Base-by-base conservation (phyloP, 176 grass and related monocot genomes). In the Oryza meyeriana region DNA sequence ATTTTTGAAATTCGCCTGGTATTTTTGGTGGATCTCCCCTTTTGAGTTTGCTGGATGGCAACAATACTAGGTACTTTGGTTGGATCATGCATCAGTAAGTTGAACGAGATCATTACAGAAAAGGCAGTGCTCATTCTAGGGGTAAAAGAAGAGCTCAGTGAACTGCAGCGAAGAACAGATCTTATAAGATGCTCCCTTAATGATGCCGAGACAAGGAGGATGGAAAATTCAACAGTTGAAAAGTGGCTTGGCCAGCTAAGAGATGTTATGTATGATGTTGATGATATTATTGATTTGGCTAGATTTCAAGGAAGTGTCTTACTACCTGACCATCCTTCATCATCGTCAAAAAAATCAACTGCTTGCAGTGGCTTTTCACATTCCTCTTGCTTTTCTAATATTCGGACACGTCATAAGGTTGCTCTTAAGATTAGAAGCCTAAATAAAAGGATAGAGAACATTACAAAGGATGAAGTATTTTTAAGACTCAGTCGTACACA, bases 381-480 rank as follows among this genome's bases (percentile, higher is more conserved):
- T 52, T 22, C 18, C 0, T 52, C 17, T 2, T 52, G 47, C 18
- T 52, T 52, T 52, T 52, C 47, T 52, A 52, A 52, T 52, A 52
- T 52, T 20, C 47, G 18, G 0, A 52, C 10, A 18, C 47, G 47
- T 52, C 47, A 52, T 20, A 17, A 52, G 4, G 0, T 52, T 52
- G 47, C 17, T 52, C 4, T 5, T 7, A 52, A 52, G 4, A 52
- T 52, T 8, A 52, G 17, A 52, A 52, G 5, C 47, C 47, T 52
- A 0, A 52, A 83, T 22, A 58, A 66, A 79, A 66, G n/a, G 74
- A 59, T 88, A 5, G 66, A 88, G 2, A 68, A 66, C 1, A 75
- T 84, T 66, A 22, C 16, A 50, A 38, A 65, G 33, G 18, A 31
- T 40, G 2, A 79, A 12, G 9, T 1, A 52, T 52, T 74, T 33